phyloP scores from a whole-genome alignment of 306 rosid genomes.

The Lathyrus sativus region DNA sequence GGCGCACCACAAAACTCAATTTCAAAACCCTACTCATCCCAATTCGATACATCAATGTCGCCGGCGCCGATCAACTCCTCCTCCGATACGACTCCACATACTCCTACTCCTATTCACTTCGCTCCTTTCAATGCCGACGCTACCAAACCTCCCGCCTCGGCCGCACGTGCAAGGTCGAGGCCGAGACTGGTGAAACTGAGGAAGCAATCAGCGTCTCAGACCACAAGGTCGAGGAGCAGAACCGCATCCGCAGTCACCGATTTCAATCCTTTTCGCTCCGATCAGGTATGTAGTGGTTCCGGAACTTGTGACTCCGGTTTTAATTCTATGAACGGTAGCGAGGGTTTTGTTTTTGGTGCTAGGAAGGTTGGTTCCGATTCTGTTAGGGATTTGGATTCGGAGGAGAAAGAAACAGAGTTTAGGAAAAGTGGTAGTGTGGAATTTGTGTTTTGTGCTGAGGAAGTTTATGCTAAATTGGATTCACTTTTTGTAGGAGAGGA shows the following conservation, averaged over 20 bases:
- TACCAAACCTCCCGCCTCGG: slow-evolving; percentile 31
- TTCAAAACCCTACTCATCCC: slow-evolving; percentile 45
- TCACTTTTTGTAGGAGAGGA: slow-evolving; percentile 18
- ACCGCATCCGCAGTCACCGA: slow-evolving; percentile 37
- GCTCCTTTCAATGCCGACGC: slow-evolving; percentile 40
- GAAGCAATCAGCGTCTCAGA: slow-evolving; percentile 64
- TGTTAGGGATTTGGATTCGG: slow-evolving; percentile 40
- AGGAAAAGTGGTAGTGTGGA: slow-evolving; percentile 38
- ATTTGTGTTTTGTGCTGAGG: slow-evolving; percentile 49
- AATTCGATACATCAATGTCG: slow-evolving; percentile 48
- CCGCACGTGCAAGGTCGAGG: slow-evolving; percentile 46
- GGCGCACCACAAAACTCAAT: neutral
- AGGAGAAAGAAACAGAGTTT: slow-evolving; percentile 33
- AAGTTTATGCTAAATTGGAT: slow-evolving; percentile 31
- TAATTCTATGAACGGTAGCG: neutral
- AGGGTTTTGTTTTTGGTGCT: slow-evolving; percentile 51
- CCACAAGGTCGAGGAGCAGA: slow-evolving; percentile 46
- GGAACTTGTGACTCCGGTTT: slow-evolving; percentile 23
- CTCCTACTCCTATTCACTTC: slow-evolving; percentile 37
- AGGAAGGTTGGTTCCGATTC: slow-evolving; percentile 29
- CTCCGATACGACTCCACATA: slow-evolving; percentile 37
- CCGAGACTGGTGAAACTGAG: slow-evolving; percentile 68
- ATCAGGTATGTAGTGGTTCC: slow-evolving; percentile 42
- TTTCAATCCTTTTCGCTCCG: slow-evolving; percentile 52
- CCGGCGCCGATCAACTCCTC: slow-evolving; percentile 54